Evolutionary conservation across 306 rosid species (phyloP).

Genomic region (Gleditsia sinensis): DNA sequence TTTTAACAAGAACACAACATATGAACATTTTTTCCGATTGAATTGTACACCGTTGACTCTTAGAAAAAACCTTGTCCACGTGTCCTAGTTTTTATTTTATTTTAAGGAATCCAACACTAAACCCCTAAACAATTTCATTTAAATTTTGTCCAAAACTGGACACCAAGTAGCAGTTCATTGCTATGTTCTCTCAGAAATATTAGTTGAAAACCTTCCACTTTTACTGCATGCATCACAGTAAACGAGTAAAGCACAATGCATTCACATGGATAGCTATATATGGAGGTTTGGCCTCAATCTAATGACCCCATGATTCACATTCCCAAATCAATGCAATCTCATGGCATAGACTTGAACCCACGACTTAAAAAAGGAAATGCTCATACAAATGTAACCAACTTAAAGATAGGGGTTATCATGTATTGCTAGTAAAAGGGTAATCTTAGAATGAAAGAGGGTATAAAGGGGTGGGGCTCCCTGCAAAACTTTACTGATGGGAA

Average conservation of each 20-base stretch:
- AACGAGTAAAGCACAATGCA: neutral
- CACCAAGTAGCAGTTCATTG: neutral
- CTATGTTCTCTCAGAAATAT: neutral
- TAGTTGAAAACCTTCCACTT: neutral
- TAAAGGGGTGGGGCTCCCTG: neutral
- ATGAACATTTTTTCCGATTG: no score
- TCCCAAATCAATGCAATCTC: neutral
- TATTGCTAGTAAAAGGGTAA: neutral
- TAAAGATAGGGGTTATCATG: neutral
- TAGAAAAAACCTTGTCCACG: no score
- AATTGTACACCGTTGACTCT: no score
- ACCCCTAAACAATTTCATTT: no score
- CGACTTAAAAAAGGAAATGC: neutral
- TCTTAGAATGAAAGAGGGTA: neutral
- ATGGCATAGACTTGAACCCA: neutral
- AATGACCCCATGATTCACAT: neutral
- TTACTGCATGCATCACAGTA: neutral
- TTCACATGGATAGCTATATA: neutral
- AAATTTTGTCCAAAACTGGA: neutral
- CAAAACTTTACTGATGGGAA: neutral
- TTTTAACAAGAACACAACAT: no score
- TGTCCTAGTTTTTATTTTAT: no score
- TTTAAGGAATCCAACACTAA: no score
- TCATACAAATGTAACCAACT: neutral
- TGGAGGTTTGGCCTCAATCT: neutral